A percentile compares a stretch with the other conserved stretches of the same genome.
phyloP scores from a whole-genome alignment of 345 rosid genomes.

The Lepidium didymum region DNA sequence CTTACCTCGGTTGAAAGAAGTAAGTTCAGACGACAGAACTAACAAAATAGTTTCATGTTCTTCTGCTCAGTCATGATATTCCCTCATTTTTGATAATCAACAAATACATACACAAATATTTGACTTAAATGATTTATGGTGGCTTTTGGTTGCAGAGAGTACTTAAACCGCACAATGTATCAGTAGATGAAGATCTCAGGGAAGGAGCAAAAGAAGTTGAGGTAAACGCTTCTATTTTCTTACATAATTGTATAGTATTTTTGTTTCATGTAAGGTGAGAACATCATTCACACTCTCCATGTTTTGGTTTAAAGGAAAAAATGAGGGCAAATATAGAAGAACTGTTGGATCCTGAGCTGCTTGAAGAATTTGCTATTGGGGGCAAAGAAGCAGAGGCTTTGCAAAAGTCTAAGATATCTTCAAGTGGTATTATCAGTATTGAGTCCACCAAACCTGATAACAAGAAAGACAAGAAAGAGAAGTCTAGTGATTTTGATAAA shows the following conservation, averaged over 20 bases:
- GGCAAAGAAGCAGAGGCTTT: conserved; percentile 65
- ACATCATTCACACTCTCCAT: neutral
- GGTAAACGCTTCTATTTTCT: conserved; percentile 33
- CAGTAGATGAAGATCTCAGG: conserved; percentile 83
- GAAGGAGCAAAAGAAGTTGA: conserved; percentile 77
- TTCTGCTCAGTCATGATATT: neutral
- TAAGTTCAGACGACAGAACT: conserved; percentile 30
- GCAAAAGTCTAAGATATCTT: conserved; percentile 44
- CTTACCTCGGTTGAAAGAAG: conserved; percentile 73
- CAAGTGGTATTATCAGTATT: conserved; percentile 59
- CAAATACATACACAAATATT: neutral
- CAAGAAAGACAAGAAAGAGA: conserved; percentile 37
- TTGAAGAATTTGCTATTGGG: conserved; percentile 59
- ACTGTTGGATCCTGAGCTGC: conserved; percentile 51
- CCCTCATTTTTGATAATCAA: neutral
- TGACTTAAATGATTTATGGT: conserved; percentile 7
- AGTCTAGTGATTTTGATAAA: conserved; percentile 35
- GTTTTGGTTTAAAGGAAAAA: conserved; percentile 40
- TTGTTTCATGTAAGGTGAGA: neutral
- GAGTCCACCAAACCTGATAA: conserved; percentile 31
- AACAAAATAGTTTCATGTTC: neutral
- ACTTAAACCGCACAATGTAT: conserved; percentile 67
- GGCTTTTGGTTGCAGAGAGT: conserved; percentile 41
- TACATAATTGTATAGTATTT: neutral
- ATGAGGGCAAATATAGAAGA: conserved; percentile 60